Evolutionary conservation across 1,284 basidiomycete genomes (phyloP).

Genomic region (Malassezia vespertilionis): DNA sequence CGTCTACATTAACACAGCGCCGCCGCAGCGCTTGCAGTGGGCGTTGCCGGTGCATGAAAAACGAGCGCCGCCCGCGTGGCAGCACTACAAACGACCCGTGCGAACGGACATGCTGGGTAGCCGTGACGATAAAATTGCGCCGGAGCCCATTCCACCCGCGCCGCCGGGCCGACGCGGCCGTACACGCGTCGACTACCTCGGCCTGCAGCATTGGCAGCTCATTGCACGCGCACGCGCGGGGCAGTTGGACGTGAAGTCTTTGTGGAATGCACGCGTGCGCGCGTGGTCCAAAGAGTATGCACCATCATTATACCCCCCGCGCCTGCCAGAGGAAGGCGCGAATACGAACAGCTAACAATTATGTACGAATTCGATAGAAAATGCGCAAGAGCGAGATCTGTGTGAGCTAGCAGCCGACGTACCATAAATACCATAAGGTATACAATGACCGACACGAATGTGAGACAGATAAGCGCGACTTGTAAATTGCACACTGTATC

Average conservation of each 20-base stretch:
- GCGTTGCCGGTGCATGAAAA: conserved; percentile 2
- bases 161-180: conserved; percentile 1
- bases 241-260: conserved; percentile 3
- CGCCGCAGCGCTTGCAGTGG: background rate
- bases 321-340: too few species aligned
- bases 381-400: conserved; percentile 33
- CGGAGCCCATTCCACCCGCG: conserved; percentile 11
- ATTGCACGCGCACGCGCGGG: conserved; percentile 7
- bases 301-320: too few species aligned
- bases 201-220: conserved; percentile 11
- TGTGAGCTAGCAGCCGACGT: conserved; percentile 1
- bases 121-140: background rate
- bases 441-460: conserved; percentile 50
- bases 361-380: conserved; percentile 18
- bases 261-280: conserved; percentile 5
- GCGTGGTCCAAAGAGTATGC: background rate
- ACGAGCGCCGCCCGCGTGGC: conserved; percentile 6
- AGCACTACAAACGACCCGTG: conserved; percentile 9
- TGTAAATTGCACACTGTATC: conserved; percentile 55
- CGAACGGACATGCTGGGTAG: background rate
- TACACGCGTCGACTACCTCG: conserved; percentile 6
- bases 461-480: conserved; percentile 49
- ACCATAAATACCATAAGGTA: conserved; percentile 40
- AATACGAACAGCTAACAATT: too few species aligned
- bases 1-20: conserved; percentile 1